Evolutionary conservation across 352 stramenopile genomes (phyloP), one percentile per base, ranked within the genome.

Genomic region (Phytopythium vexans): DNA sequence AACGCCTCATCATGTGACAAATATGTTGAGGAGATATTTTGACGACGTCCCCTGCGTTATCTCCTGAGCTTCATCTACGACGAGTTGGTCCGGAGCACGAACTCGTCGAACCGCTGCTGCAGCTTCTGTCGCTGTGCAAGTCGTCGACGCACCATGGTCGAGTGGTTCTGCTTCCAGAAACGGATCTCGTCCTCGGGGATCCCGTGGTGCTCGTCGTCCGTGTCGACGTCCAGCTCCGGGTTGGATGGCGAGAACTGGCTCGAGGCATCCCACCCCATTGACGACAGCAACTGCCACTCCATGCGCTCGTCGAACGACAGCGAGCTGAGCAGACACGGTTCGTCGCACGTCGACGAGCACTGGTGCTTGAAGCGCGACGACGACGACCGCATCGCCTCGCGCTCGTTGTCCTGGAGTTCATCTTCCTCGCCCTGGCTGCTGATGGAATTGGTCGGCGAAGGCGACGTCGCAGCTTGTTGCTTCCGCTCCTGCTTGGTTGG

Each of bases 101-200:
- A 86, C 52, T 89, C 77, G 58, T 94, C 77, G 52, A 94, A 94
- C 51, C 84, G 81, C 61, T 94, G 77, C 60, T 92, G 84, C 27
- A 94, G 64, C 63, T 89, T 88, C 67, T 92, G 82, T 27, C 84
- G 80, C 52, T 94, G 82, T 8, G 77, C 84, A 54, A 88, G 68
- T 33, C 84, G 80, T 66, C 88, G 87, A 36, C 78, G 71, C 52
- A 87, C 82, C 38, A 94, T 72, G 49, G 58, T 79, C 9, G 80
- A 76, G 43, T 72, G 79, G 59, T 94, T 94, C 44, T 86, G 74
- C 63, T 94, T 90, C 84, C 84, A 94, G 38, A 89, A 89, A 42
- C 76, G 75, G 52, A 94, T 92, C 52, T 94, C 84, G 50, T 89
- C 78, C 66, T 92, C 81, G 1, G 84, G 81, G 49, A 94, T 94